These are phyloP conservation scores for Favolaschia claudopus DNA, from an alignment of 768 basidiomycete species.

Conservation along the genomic window DNA sequence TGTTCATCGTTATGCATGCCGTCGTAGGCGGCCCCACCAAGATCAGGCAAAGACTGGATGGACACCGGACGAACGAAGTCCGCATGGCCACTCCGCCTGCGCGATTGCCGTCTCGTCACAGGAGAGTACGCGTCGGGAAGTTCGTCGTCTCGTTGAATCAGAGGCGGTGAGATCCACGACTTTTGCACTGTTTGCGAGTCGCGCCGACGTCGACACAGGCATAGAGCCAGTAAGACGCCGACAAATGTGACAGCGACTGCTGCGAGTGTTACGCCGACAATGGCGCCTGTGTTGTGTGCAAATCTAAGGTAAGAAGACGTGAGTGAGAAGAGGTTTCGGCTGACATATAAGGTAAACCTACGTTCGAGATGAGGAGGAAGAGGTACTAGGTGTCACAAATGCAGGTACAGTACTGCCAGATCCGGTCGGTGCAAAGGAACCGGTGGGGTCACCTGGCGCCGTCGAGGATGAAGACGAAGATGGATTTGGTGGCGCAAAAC, in stretches of 20 bases:
- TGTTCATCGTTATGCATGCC: neutral
- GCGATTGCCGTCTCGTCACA: neutral
- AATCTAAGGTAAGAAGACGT: constrained; percentile 36
- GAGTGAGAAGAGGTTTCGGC: neutral
- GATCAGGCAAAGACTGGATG: constrained; percentile 1
- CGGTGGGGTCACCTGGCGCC: too few relatives aligned
- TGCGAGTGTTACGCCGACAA: constrained; percentile 46
- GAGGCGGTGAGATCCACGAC: constrained; percentile 13
- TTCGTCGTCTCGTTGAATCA: constrained; percentile 4
- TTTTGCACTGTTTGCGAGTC: neutral
- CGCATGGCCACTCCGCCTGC: neutral
- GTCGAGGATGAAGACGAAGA: too few relatives aligned
- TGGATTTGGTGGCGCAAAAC: neutral
- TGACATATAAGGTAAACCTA: neutral
- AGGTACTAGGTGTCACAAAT: too few relatives aligned
- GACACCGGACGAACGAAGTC: neutral
- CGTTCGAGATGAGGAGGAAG: constrained; percentile 12
- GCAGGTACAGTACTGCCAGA: too few relatives aligned
- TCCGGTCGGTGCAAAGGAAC: too few relatives aligned
- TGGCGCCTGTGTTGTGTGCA: constrained; percentile 45
- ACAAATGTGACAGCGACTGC: constrained; percentile 36
- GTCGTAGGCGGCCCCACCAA: neutral
- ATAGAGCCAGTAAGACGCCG: constrained; percentile 40
- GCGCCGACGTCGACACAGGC: constrained; percentile 33
- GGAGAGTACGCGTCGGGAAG: constrained; percentile 11